A percentile compares a stretch with the other conserved stretches of the same genome.
These are phyloP conservation scores for Lignosus rhinocerotis DNA, from an alignment of 1,284 basidiomycete species.

Conservation along the genomic window DNA sequence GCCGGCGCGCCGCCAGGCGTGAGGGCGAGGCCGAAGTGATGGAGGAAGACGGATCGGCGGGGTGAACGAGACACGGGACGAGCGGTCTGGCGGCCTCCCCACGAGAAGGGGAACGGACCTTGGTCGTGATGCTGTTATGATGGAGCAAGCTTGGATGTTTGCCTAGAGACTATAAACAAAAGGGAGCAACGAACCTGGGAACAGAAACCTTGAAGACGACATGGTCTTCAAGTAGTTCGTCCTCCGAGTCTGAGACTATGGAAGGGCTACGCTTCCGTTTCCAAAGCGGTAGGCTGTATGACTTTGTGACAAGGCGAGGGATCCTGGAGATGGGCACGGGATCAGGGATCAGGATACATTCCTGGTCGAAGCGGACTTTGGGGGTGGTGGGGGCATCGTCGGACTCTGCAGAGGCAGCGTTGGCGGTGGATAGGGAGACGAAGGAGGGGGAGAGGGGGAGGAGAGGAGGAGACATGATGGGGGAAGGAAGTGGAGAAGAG, in stretches of 20 bases:
- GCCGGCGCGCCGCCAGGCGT: conserved; percentile 7
- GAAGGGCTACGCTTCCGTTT: conserved; percentile 34
- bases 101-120: conserved; percentile 26
- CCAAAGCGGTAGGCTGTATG: conserved; percentile 65
- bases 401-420: not conserved
- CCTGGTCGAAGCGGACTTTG: conserved; percentile 58
- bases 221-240: conserved; percentile 35
- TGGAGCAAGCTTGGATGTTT: conserved; percentile 4
- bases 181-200: conserved; percentile 45
- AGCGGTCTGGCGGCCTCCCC: conserved; percentile 26
- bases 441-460: conserved; percentile 18
- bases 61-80: conserved; percentile 30
- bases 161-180: not conserved
- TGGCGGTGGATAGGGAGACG: conserved; percentile 16
- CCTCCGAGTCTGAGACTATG: conserved; percentile 37
- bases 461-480: conserved; percentile 12
- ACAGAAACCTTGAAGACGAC: conserved; percentile 59
- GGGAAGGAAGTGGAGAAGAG: conserved; percentile 7
- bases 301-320: conserved; percentile 54
- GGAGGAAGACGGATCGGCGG: conserved; percentile 5
- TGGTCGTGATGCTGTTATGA: conserved; percentile 23
- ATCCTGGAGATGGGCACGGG: conserved; percentile 39
- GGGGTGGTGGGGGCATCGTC: conserved; percentile 12
- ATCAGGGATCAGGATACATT: conserved; percentile 69
- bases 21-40: conserved; percentile 1